phyloP scores from a whole-genome alignment of 257 asterid genomes.

The Solanum chmielewskii region DNA sequence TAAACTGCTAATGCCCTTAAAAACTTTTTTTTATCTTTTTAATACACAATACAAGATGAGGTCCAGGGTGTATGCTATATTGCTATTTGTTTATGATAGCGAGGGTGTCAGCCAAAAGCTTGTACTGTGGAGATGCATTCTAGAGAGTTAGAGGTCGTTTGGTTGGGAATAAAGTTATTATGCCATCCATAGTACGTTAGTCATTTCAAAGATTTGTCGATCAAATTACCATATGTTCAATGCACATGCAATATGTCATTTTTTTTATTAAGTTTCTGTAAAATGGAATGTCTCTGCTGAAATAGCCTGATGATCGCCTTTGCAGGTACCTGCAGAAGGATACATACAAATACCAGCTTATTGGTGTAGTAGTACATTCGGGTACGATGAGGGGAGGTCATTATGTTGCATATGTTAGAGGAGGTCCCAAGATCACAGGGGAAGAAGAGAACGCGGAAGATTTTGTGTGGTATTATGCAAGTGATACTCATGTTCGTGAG shows the following conservation, averaged over 20 bases:
- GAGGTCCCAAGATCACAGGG: conserved; percentile 15
- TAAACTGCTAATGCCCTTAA: not conserved
- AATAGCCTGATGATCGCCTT: not conserved
- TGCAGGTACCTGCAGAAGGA: conserved; percentile 37
- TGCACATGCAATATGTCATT: not conserved
- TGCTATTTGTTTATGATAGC: not conserved
- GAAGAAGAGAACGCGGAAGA: conserved; percentile 1
- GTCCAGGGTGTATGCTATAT: not conserved
- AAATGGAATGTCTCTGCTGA: not conserved
- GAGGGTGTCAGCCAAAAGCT: not conserved
- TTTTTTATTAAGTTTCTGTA: not conserved
- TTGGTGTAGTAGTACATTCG: conserved; percentile 74
- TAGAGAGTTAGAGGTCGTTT: not conserved
- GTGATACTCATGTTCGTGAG: conserved; percentile 60
- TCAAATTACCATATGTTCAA: not conserved
- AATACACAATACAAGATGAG: not conserved
- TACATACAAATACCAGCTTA: conserved; percentile 26
- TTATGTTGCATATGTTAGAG: conserved; percentile 70
- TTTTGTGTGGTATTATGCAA: conserved; percentile 56
- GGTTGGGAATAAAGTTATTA: not conserved
- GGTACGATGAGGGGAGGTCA: conserved; percentile 90
- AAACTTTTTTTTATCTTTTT: not conserved
- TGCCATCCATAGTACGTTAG: not conserved
- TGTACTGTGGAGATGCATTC: not conserved
- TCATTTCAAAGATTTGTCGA: not conserved